A percentile compares a stretch with the other conserved stretches of the same genome.
These are phyloP conservation scores for Pythium coloratum DNA, from an alignment of 352 stramenopile genomes.

Conservation along the genomic window DNA sequence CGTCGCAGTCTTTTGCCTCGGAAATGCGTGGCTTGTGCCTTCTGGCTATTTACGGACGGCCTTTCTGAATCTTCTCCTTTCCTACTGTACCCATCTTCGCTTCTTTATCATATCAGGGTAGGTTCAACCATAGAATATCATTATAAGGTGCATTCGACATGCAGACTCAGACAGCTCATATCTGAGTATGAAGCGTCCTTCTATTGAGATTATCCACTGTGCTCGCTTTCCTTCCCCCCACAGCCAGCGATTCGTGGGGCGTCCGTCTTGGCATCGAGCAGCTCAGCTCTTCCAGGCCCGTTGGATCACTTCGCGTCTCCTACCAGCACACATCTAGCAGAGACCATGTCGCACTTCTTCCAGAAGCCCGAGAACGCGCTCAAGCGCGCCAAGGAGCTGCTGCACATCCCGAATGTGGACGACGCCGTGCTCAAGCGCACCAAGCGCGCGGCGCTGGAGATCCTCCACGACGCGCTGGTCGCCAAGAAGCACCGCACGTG, in stretches of 20 bases:
- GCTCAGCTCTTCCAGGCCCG: background rate
- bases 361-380: slow-evolving; percentile 92
- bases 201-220: background rate
- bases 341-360: slow-evolving; percentile 81
- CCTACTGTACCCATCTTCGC: background rate
- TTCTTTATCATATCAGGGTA: too few relatives aligned
- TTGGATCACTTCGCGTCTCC: background rate
- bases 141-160: too few relatives aligned
- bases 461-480: slow-evolving; percentile 93
- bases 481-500: slow-evolving; percentile 96
- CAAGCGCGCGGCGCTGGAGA: slow-evolving; percentile 83
- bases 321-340: background rate
- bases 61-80: background rate
- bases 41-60: background rate
- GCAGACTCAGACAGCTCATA: too few relatives aligned
- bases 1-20: background rate
- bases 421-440: slow-evolving; percentile 68
- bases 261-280: background rate
- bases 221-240: background rate
- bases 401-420: slow-evolving; percentile 76
- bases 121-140: too few relatives aligned
- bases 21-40: background rate
- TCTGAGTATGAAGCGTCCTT: background rate
- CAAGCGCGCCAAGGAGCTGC: slow-evolving; percentile 88
- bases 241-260: slow-evolving; percentile 1